Conservation (phyloP, 139 green algal genomes). For the Tetraselmis striata region DNA sequence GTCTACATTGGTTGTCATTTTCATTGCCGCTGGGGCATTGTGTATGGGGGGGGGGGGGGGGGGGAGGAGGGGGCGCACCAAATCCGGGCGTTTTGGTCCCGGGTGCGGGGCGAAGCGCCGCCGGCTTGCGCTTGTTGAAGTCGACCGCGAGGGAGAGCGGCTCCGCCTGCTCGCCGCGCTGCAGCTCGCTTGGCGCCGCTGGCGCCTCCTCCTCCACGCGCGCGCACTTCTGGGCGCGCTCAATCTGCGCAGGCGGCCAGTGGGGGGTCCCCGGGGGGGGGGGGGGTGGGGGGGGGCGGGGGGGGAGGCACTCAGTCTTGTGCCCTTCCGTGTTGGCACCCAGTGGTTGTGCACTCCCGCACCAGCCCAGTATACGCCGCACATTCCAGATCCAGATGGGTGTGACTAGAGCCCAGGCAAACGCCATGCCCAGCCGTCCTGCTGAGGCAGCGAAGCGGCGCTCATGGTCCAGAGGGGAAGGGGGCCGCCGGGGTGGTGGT, state of each 20-base stretch:
- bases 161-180: constrained; percentile 30
- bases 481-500: background rate
- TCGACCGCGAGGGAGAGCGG: constrained; percentile 42
- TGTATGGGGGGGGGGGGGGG: too few relatives aligned
- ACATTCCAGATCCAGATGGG: background rate
- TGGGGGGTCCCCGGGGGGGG: too few relatives aligned
- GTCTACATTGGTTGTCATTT: too few relatives aligned
- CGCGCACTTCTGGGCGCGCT: constrained; percentile 37
- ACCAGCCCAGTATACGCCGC: background rate
- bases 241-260: constrained; percentile 42
- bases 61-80: background rate
- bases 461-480: background rate
- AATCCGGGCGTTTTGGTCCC: background rate
- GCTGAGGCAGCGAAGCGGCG: background rate
- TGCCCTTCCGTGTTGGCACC: constrained; percentile 33
- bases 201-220: constrained; percentile 7
- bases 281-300: too few relatives aligned
- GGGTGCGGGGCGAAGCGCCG: background rate
- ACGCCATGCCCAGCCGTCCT: too few relatives aligned
- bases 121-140: background rate
- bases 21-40: too few relatives aligned
- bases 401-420: too few relatives aligned
- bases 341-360: constrained; percentile 10
- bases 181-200: constrained; percentile 30
- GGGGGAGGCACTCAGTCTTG: background rate